Evolutionary conservation across 2,329 filamentous ascomycete genomes (phyloP), one percentile per base, ranked within the genome.

Genomic region (Diaporthe australafricana): DNA sequence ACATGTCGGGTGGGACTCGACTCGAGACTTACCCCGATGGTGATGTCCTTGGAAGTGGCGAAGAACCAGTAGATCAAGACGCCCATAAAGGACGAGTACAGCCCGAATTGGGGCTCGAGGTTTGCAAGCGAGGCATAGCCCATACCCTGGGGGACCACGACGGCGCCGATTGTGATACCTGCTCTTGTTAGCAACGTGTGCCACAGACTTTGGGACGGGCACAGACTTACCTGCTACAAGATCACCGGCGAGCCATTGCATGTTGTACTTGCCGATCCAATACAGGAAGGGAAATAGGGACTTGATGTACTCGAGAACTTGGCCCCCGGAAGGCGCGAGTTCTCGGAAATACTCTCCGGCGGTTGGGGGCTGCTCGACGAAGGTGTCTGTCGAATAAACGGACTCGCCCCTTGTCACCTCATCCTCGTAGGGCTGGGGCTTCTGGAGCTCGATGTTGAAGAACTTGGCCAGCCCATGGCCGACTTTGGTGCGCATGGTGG

Each of bases 41-140:
- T 98, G 79, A 99, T 98, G 81, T 99, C 96, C 80, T 98, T 99
- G 17, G 96, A 98, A 0, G 96, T 99, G 42, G 95, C 96, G 79
- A 98, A 98, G 79, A 98, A 93, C 96, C 96, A 98, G 83, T 99
- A 99, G 73, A 98, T 87, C 74, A 98, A 81, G 20, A 97, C 95
- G 65, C 96, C 96, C 88, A 98, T 96, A 80, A 99, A 98, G 0
- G 96, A 98, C 0, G 96, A 96, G 83, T 97, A 97, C 0, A 98
- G 88, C 67, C 96, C 96, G 78, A 92, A 98, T 79, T 98, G 88
- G 7, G 92, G 89, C 0, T 90, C 87, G n/a, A 98, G 87, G 73
- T 92, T 88, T 55, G 96, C 96, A 32, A 98, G 87, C 73, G 91
- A 87, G 38, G 96, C 95, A 82, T 98, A 98, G 0, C 96, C 95